These are phyloP conservation scores for Penstemon davidsonii DNA, from an alignment of 257 asterid genomes.

Conservation along the genomic window DNA sequence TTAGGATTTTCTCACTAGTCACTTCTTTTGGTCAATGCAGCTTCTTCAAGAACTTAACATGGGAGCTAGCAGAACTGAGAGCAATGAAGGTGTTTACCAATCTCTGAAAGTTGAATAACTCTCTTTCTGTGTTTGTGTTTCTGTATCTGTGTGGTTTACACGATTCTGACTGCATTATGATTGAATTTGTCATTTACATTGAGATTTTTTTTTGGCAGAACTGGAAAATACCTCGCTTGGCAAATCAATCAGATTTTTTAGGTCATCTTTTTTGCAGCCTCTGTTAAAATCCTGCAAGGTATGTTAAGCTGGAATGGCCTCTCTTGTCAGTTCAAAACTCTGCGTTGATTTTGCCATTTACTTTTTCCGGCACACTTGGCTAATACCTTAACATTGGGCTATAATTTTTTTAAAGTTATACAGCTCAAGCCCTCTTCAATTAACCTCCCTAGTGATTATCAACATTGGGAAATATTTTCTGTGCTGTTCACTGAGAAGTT, in stretches of 20 bases:
- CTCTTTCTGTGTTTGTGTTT: background rate
- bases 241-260: constrained; percentile 64
- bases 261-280: constrained; percentile 77
- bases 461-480: too few species aligned
- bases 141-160: constrained; percentile 12
- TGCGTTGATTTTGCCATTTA: background rate
- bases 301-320: constrained; percentile 23
- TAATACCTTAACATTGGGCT: too few species aligned
- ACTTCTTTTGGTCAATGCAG: constrained; percentile 43
- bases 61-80: constrained; percentile 53
- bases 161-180: constrained; percentile 12
- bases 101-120: constrained; percentile 8
- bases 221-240: constrained; percentile 81
- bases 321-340: constrained; percentile 5
- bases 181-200: background rate
- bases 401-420: too few species aligned
- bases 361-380: background rate
- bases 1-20: constrained; percentile 13
- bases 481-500: too few species aligned
- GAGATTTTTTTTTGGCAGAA: constrained; percentile 41
- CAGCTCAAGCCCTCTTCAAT: too few species aligned
- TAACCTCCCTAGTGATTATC: too few species aligned
- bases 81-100: constrained; percentile 48
- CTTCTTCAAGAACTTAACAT: constrained; percentile 77
- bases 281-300: constrained; percentile 96